Base-by-base conservation (phyloP, 305 asterid genomes). In the Vinca major region DNA sequence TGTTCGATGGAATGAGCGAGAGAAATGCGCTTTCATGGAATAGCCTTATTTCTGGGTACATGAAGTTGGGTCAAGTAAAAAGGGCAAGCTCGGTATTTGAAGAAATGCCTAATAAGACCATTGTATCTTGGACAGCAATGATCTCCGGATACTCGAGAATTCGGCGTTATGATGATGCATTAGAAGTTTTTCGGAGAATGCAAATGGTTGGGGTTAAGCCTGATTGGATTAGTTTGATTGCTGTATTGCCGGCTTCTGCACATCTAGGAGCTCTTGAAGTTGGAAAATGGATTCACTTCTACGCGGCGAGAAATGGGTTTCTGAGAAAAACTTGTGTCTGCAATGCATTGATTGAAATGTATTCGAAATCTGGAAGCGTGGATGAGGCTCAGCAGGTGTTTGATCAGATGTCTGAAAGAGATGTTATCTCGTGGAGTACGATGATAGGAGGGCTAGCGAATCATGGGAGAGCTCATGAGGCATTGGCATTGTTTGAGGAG, bases 11-110 rank as follows among this genome's bases (percentile, higher is more conserved):
- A 89, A 90, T 93, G 91, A 33, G 74, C 70, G 89, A 85, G 1
- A 90, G 90, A 71, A 91, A 87, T 82, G 91, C 79, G 73, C 77
- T 90, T 75, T 81, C 91, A 33, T 93, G 99, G 97, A 93, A 89
- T 77, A 76, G 88, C 65, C 86, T 93, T n/a, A 82, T 90, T 71
- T 76, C 85, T 33, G 94, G 95, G 52, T 74, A 88, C 80, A 72
- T 83, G 75, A 93, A 80, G 79, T 51, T 85, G 78, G 90, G 92
- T 19, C 86, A 78, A 37, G 73, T 80, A 44, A 86, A 84, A 74
- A 85, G 66, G 69, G 98, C 92, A 10, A 83, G 83, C 79, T 67
- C 77, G 0, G 69, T 93, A 12, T 90, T 93, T 69, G 92, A 89
- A 13, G 82, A 76, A 71, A 86, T 87, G 87, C 87, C 90, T 0